Evolutionary conservation across 176 grass and related monocot species (phyloP).

Genomic region (Dactylis glomerata): DNA sequence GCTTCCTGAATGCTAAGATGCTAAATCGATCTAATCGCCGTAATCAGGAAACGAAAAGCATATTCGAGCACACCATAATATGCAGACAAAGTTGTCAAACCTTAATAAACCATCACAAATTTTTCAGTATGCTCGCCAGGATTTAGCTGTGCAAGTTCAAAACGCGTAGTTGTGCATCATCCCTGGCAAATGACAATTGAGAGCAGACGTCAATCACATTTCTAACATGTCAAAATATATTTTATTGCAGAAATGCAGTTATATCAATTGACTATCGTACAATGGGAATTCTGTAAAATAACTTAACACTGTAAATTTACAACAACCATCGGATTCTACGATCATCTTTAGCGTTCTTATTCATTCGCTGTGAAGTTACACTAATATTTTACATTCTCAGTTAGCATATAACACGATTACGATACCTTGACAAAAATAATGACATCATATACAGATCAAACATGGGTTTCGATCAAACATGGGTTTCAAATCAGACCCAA

Average conservation of each 20-base stretch:
- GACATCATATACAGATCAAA: neutral
- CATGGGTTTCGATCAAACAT: no score
- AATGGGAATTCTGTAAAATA: neutral
- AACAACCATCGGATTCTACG: no score
- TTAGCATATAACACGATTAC: no score
- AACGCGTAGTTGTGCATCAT: slow-evolving; percentile 79
- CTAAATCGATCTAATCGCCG: neutral
- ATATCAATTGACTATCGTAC: neutral
- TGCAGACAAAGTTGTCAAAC: slow-evolving; percentile 27
- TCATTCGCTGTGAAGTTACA: neutral
- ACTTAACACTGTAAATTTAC: no score
- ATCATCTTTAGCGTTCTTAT: neutral
- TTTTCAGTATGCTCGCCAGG: slow-evolving; percentile 76
- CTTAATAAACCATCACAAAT: slow-evolving; percentile 68
- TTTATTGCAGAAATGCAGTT: slow-evolving; percentile 5
- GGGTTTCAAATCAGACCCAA: no score
- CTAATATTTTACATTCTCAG: neutral
- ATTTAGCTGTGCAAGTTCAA: slow-evolving; percentile 63
- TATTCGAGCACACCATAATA: neutral
- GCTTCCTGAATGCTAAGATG: neutral
- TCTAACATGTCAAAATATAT: neutral
- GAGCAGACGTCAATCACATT: neutral
- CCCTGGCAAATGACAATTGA: slow-evolving; percentile 51
- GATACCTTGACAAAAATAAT: neutral
- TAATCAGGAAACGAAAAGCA: neutral